Evolutionary conservation across 2,329 filamentous ascomycete species (phyloP), one percentile per base, ranked within the genome.

Genomic region (Cladosporium sp.): DNA sequence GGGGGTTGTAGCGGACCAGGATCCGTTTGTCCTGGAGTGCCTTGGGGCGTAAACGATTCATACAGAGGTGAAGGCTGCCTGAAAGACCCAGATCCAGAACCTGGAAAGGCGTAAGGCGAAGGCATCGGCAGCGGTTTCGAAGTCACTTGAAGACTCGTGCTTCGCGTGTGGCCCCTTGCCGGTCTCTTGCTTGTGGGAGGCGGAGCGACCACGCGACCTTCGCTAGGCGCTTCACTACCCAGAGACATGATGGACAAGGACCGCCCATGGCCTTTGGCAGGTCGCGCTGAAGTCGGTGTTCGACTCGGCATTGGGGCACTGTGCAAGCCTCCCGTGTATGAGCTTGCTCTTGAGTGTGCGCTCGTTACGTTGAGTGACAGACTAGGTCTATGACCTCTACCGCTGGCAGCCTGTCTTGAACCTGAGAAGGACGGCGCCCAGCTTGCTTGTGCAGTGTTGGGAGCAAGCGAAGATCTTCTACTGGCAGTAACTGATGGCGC

Each of bases 71-170:
- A 75, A 45, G 59, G 72, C 61, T 63, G 74, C 61, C 59, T 52
- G 19, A n/a, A 52, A 38, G 18, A 19, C 14, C 45, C 40, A 14
- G 59, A 49, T 13, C 28, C 40, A 14, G 59, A 49, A 6, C 28
- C 31, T 14, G 40, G n/a, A 3, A 13, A 18, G 18, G 43, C n/a
- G n/a, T 50, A 19, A 38, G 58, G 54, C 33, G 60, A 53, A 13
- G 31, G 43, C 43, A 54, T 48, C 10, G 50, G 40, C 14, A 57
- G 52, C 22, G 58, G 52, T 46, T 52, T 76, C 43, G 83, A 75
- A 57, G 82, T 67, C 59, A 92, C 85, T 67, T 95, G 90, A 55
- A 95, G 72, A 73, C 90, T 95, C 19, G 88, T 82, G 35, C 89
- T 89, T 49, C 90, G 80, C 44, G 78, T 82, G 74, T 95, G 90